Evolutionary conservation across 768 basidiomycete genomes (phyloP), one percentile per base, ranked within the genome.

Genomic region (Russula lepida): DNA sequence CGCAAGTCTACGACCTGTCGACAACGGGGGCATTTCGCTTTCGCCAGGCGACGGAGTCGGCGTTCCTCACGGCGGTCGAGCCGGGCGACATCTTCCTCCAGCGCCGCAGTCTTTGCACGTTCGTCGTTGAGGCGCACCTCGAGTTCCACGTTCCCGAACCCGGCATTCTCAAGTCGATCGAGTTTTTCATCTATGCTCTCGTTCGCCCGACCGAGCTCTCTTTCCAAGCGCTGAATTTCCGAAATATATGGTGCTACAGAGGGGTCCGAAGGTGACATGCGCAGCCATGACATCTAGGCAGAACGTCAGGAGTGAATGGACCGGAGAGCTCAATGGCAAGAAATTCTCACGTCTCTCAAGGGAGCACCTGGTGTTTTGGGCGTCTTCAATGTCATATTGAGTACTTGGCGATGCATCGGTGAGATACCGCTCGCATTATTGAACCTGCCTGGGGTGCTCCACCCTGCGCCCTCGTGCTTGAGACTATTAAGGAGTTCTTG

Each of bases 171-270:
- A 3, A 95, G 83, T 54, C 86, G 84, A 69, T 92, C 90, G 17
- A 95, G 78, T 71, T 94, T 93, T 68, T 92, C 86, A 66, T 95
- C 93, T 56, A 95, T 89, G 66, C 82, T 87, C 37, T 87, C 84
- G 69, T 95, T 92, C 11, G 91, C 92, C 2, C 70, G 78, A 64
- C 88, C 86, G 28, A 94, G 84, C 66, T 93, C 86, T 19, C 76
- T 76, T 67, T 92, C 86, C 39, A 94, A 75, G 25, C 86, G 81
- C 54, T 76, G 78, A 53, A 93, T 88, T 70, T 93, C 88, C 1
- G 78, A 74, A n/a, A 91, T 70, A 19, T 90, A 72, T 33, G 88
- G 87, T 3, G 85, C 76, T 2, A 81, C 72, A 13, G 81, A 77
- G 6, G 79, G 77, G 62, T 88, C 86, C 4, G 76, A 71, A 6